Conservation (phyloP, 331 rosid genomes). For the Pyrus hybrid region DNA sequence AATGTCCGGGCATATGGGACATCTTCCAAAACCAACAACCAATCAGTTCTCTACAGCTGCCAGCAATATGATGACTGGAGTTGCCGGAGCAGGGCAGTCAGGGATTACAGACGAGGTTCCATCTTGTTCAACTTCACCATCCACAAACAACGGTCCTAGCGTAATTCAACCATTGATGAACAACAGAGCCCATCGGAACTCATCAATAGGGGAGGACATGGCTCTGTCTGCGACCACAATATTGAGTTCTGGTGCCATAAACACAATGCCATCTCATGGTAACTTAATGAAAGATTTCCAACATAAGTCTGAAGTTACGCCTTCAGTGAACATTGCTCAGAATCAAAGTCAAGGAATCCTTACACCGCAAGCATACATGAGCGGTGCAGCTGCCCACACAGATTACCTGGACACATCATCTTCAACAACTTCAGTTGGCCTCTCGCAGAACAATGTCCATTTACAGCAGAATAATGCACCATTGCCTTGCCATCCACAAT, state of each 20-base stretch:
- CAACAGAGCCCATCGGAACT: slow-evolving; percentile 37
- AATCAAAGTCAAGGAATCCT: slow-evolving; percentile 63
- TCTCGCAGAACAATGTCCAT: slow-evolving; percentile 63
- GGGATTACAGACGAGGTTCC: slow-evolving; percentile 77
- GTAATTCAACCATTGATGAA: slow-evolving; percentile 44
- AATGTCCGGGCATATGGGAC: slow-evolving; percentile 42
- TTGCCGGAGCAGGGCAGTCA: slow-evolving; percentile 61
- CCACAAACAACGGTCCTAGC: slow-evolving; percentile 63
- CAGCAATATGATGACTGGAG: slow-evolving; percentile 40
- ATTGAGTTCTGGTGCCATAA: slow-evolving; percentile 44
- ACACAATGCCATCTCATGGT: slow-evolving; percentile 48
- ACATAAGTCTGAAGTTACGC: slow-evolving; percentile 61
- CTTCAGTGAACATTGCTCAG: slow-evolving; percentile 56
- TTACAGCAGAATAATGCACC: slow-evolving; percentile 55
- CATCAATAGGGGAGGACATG: slow-evolving; percentile 56
- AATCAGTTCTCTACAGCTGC: slow-evolving; percentile 48
- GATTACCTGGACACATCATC: slow-evolving; percentile 96
- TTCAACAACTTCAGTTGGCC: slow-evolving; percentile 81
- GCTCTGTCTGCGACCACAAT: slow-evolving; percentile 68
- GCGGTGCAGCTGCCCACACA: slow-evolving; percentile 36
- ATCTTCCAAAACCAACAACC: slow-evolving; percentile 28
- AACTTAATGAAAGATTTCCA: slow-evolving; percentile 52
- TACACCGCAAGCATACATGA: slow-evolving; percentile 42
- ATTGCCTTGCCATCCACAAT: slow-evolving; percentile 58
- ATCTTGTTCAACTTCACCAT: slow-evolving; percentile 92